These are phyloP conservation scores for Cyclotella cryptica DNA, from an alignment of 108 stramenopile species.

Conservation along the genomic window DNA sequence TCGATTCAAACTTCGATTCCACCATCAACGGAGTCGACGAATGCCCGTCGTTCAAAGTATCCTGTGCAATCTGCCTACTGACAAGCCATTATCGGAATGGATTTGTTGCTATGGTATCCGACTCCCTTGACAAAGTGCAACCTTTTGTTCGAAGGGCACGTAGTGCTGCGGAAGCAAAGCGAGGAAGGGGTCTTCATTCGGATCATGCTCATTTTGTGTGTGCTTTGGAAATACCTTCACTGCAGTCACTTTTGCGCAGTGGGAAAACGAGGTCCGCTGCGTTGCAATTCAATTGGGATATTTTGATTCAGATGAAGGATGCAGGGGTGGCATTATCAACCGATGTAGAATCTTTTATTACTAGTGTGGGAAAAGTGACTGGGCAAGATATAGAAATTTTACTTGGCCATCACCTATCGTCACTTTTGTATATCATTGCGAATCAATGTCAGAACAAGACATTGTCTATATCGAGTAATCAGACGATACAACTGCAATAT, in stretches of 20 bases:
- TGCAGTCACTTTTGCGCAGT: slow-evolving; percentile 11
- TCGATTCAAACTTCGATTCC: not conserved
- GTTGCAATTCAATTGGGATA: not conserved
- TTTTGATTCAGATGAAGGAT: slow-evolving; percentile 24
- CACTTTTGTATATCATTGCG: slow-evolving; percentile 18
- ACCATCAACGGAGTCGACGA: not conserved
- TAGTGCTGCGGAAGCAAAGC: slow-evolving; percentile 8
- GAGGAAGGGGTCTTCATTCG: slow-evolving; percentile 13
- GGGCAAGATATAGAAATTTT: not conserved
- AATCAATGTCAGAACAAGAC: not conserved
- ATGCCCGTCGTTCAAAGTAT: slow-evolving; percentile 36
- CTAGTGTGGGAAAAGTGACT: not conserved
- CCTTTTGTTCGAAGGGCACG: slow-evolving; percentile 17
- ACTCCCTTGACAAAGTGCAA: slow-evolving; percentile 11
- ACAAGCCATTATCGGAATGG: slow-evolving; percentile 35
- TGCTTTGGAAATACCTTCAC: slow-evolving; percentile 28
- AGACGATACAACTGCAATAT: slow-evolving; percentile 11
- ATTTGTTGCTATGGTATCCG: slow-evolving; percentile 38
- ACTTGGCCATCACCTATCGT: slow-evolving; percentile 46
- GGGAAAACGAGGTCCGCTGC: slow-evolving; percentile 11
- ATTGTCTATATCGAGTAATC: not conserved
- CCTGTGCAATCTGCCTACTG: slow-evolving; percentile 35
- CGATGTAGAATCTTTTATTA: not conserved
- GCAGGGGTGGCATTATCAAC: slow-evolving; percentile 18
- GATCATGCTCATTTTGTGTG: slow-evolving; percentile 54